Conservation (phyloP, 192 early-diverging fungal genomes). For the Backusella luteola region DNA sequence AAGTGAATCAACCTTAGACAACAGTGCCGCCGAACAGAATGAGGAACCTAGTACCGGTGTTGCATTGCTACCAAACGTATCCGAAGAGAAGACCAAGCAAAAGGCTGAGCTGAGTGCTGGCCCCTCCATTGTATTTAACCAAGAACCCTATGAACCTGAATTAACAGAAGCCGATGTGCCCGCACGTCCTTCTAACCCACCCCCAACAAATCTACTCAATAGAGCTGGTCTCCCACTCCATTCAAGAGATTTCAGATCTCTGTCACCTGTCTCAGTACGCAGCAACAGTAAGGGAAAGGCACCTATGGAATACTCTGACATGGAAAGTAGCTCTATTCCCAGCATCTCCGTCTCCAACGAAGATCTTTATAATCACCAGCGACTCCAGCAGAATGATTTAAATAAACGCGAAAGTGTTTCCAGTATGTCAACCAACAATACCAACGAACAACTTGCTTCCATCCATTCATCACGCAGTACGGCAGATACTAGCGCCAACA, state of each 20-base stretch:
- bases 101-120: background rate
- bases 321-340: slow-evolving; percentile 1
- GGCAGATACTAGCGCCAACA: background rate
- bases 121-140: background rate
- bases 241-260: background rate
- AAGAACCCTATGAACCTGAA: slow-evolving; percentile 8
- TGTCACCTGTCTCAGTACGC: background rate
- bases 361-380: background rate
- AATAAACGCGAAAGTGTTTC: slow-evolving; percentile 9
- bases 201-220: slow-evolving; percentile 1
- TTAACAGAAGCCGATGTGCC: slow-evolving; percentile 9
- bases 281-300: slow-evolving; percentile 8
- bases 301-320: slow-evolving; percentile 10
- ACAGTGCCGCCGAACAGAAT: background rate
- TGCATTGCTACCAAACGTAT: background rate
- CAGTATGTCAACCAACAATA: slow-evolving; percentile 16
- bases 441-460: slow-evolving; percentile 13
- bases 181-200: slow-evolving; percentile 11
- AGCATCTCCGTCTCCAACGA: background rate
- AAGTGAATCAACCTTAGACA: background rate
- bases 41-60: background rate
- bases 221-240: background rate
- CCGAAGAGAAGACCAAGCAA: background rate
- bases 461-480: slow-evolving; percentile 6
- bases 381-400: background rate